A percentile compares a stretch with the other conserved stretches of the same genome.
Evolutionary conservation across 352 stramenopile genomes (phyloP).

Genomic region (Pythium chondricola): DNA sequence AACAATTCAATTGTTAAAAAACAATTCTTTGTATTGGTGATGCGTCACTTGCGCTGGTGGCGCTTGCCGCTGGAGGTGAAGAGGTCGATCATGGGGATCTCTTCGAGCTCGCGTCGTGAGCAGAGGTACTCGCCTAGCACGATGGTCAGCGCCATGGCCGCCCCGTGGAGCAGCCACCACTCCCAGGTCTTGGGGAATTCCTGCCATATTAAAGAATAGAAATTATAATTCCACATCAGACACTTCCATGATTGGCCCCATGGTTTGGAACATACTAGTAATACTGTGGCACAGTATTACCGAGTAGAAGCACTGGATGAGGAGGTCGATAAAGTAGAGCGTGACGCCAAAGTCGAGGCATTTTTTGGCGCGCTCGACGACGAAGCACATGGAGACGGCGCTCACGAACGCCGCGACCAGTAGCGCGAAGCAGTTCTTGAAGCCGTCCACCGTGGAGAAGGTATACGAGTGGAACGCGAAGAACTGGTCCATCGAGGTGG

Average conservation of each 20-base stretch:
- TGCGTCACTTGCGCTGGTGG: constrained; percentile 25
- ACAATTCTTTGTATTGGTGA: not conserved
- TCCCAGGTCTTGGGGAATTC: constrained; percentile 83
- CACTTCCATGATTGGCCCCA: not conserved
- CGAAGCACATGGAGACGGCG: constrained; percentile 65
- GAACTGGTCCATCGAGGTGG: constrained; percentile 73
- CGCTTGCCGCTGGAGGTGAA: constrained; percentile 58
- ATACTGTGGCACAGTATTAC: too few species aligned
- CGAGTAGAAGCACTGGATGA: constrained; percentile 79
- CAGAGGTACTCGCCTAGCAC: constrained; percentile 86
- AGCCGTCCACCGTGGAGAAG: constrained; percentile 62
- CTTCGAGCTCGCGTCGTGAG: constrained; percentile 78
- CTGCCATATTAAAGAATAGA: constrained; percentile 18
- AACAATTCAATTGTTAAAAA: not conserved
- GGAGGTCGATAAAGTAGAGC: constrained; percentile 83
- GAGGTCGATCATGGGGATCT: constrained; percentile 86
- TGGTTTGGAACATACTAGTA: too few species aligned
- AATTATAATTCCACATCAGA: not conserved
- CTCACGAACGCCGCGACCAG: constrained; percentile 48
- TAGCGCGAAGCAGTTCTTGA: constrained; percentile 79
- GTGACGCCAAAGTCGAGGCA: constrained; percentile 89
- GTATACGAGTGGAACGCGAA: constrained; percentile 82
- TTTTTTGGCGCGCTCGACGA: constrained; percentile 88
- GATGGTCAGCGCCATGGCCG: constrained; percentile 66
- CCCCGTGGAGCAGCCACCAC: constrained; percentile 80